These are phyloP conservation scores for Eucalyptus regnans DNA, from an alignment of 345 rosid genomes.

Conservation along the genomic window DNA sequence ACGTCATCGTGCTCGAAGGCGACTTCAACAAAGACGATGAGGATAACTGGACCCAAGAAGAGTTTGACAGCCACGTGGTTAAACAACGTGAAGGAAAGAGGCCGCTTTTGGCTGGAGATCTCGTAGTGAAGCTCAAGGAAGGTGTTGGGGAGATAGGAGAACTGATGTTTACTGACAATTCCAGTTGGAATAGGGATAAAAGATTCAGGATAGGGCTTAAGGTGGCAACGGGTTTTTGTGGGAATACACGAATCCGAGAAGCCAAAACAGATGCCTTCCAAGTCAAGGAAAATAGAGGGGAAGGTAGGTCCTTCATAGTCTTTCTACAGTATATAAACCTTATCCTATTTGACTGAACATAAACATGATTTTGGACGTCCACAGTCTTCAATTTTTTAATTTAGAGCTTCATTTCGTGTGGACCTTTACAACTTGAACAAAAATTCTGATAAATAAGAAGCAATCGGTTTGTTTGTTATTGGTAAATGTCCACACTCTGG, in stretches of 20 bases:
- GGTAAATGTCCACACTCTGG: accelerated
- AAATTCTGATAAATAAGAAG: background rate
- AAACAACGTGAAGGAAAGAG: slow-evolving; percentile 24
- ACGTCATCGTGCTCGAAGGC: slow-evolving; percentile 22
- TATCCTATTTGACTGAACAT: background rate
- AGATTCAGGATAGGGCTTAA: background rate
- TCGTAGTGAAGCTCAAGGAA: slow-evolving; percentile 20
- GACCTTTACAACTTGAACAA: background rate
- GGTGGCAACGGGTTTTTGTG: background rate
- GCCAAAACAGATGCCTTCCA: background rate
- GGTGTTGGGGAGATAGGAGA: slow-evolving; percentile 26
- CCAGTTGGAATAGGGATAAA: background rate
- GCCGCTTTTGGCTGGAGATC: slow-evolving; percentile 20
- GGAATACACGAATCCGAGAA: background rate
- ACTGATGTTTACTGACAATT: slow-evolving; percentile 1
- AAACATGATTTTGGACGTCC: background rate
- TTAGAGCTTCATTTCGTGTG: background rate
- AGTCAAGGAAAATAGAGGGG: background rate
- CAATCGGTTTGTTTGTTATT: background rate
- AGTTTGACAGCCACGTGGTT: slow-evolving; percentile 19
- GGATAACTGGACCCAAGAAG: slow-evolving; percentile 13
- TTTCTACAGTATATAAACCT: background rate
- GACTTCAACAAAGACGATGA: slow-evolving; percentile 20
- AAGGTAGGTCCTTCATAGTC: background rate
- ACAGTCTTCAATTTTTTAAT: background rate